phyloP scores from a whole-genome alignment of 192 early-diverging fungal genomes.

The Linderina pennispora region DNA sequence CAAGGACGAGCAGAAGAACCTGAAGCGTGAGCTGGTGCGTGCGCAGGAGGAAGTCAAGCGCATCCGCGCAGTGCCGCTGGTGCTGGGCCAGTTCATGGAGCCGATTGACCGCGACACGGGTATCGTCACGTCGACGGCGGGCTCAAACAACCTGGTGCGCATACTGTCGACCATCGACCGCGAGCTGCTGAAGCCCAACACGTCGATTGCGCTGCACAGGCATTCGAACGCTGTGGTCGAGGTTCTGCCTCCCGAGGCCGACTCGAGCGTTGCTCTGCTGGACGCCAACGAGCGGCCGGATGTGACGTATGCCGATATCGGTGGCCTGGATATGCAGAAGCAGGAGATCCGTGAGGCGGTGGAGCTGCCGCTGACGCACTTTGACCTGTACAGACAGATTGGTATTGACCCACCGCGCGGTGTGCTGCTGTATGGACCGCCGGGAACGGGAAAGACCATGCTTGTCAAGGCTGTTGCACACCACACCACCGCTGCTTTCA shows the following conservation, averaged over 20 bases:
- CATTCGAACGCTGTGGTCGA: slow-evolving; percentile 98
- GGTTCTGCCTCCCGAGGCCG: slow-evolving; percentile 93
- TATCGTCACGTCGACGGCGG: slow-evolving; percentile 91
- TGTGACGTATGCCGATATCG: slow-evolving; percentile 74
- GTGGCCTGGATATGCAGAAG: slow-evolving; percentile 87
- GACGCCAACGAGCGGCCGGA: slow-evolving; percentile 75
- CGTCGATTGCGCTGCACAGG: slow-evolving; percentile 91
- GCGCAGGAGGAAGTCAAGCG: slow-evolving; percentile 98
- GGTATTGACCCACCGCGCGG: slow-evolving; percentile 98
- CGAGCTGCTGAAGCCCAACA: slow-evolving; percentile 90
- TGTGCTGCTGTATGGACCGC: slow-evolving; percentile 98
- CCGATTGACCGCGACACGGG: slow-evolving; percentile 95
- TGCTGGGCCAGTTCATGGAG: slow-evolving; percentile 98
- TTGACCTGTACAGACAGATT: slow-evolving; percentile 97
- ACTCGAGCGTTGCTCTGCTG: slow-evolving; percentile 85
- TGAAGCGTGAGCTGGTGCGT: slow-evolving; percentile 89
- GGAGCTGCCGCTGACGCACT: slow-evolving; percentile 95
- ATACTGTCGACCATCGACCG: slow-evolving; percentile 97
- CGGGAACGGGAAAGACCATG: slow-evolving; percentile 98
- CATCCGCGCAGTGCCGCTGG: slow-evolving; percentile 94
- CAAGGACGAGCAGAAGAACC: slow-evolving; percentile 97
- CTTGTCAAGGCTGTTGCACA: slow-evolving; percentile 98
- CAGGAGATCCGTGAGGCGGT: slow-evolving; percentile 95
- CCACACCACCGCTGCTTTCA: slow-evolving; percentile 94
- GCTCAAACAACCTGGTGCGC: slow-evolving; percentile 85